Base-by-base conservation (phyloP, 768 basidiomycete genomes). In the Kwoniella shandongensis region DNA sequence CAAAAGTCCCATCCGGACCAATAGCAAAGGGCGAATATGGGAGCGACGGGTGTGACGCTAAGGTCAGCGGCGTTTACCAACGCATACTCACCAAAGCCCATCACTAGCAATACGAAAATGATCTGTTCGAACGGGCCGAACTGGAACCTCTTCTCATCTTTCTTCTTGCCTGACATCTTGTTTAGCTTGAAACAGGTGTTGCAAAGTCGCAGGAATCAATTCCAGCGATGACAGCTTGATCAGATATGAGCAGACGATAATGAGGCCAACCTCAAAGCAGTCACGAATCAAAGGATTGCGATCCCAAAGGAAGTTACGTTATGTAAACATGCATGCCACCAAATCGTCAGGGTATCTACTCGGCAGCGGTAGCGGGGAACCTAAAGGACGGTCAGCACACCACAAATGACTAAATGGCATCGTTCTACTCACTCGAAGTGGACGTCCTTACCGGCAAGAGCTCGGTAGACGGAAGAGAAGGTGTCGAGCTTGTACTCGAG, bases 401-500 rank as follows among this genome's bases (percentile, higher is more conserved):
- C 6, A 6, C 7, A 13, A 32, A 6, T 6, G 32, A 13, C 32
- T 6, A 32, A 6, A 32, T 13, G 13, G 13, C 32, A 32, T 32
- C n/a, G 18, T 1, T 10, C 12, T 3, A 65, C 71, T 68, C 49
- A 76, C 70, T 75, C 73, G 51, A 76, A 76, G 66, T 74, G 68
- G 57, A 96, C 93, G 63, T 97, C 93, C 83, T 96, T 97, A 77
- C 93, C 93, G 65, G 92, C 94, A 77, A 96, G 81, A 62, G 88
- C 85, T 38, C 69, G 88, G 84, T 96, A 97, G 63, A 98, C 90
- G 39, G 91, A 92, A 46, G 93, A 88, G 83, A 98, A 99, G 63
- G 93, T 94, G 81, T 99, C 96, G 70, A 98, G 84, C 85, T 99
- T 99, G 88, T 99, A 97, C 83, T 98, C 96, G 77, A 98, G 83